Percentiles rank a stretch among this genome's conserved stretches.
These are phyloP conservation scores for Quercus rubra DNA, from an alignment of 306 rosid genomes.

Conservation along the genomic window DNA sequence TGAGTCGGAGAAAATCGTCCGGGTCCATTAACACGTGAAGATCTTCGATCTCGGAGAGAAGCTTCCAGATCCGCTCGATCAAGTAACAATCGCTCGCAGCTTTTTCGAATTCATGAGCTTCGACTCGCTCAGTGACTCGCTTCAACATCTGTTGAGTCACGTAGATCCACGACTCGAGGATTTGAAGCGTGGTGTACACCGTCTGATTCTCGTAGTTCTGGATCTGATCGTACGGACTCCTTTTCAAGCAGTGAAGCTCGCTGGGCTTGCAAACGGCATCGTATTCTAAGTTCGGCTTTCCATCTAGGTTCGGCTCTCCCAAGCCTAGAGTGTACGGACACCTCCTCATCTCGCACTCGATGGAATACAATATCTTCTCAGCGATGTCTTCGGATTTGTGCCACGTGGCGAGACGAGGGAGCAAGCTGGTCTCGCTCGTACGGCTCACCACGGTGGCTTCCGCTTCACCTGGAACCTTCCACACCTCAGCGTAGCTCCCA, in stretches of 20 bases:
- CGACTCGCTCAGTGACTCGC: slow-evolving; percentile 41
- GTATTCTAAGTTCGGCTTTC: slow-evolving; percentile 66
- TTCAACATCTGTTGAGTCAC: slow-evolving; percentile 39
- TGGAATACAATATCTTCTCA: slow-evolving; percentile 45
- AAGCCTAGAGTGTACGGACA: slow-evolving; percentile 78
- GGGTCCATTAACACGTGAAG: slow-evolving; percentile 84
- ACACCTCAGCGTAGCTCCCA: slow-evolving; percentile 53
- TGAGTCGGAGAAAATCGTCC: slow-evolving; percentile 66
- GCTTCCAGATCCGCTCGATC: slow-evolving; percentile 80
- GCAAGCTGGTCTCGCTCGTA: slow-evolving; percentile 65
- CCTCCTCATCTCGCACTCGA: slow-evolving; percentile 66
- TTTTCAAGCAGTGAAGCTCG: slow-evolving; percentile 49
- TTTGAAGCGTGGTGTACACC: slow-evolving; percentile 75
- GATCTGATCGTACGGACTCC: slow-evolving; percentile 45
- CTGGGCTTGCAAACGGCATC: slow-evolving; percentile 70
- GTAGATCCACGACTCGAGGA: slow-evolving; percentile 66
- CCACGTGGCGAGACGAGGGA: slow-evolving; percentile 79
- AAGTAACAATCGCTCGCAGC: slow-evolving; percentile 59
- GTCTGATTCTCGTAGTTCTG: slow-evolving; percentile 63
- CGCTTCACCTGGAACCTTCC: slow-evolving; percentile 37
- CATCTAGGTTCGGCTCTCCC: slow-evolving; percentile 69
- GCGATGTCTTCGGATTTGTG: slow-evolving; percentile 51
- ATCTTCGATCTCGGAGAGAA: slow-evolving; percentile 63
- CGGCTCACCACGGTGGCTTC: slow-evolving; percentile 47
- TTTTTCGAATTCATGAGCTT: slow-evolving; percentile 28